Conservation (phyloP, 768 basidiomycete genomes). For the Termitomyces sp. region DNA sequence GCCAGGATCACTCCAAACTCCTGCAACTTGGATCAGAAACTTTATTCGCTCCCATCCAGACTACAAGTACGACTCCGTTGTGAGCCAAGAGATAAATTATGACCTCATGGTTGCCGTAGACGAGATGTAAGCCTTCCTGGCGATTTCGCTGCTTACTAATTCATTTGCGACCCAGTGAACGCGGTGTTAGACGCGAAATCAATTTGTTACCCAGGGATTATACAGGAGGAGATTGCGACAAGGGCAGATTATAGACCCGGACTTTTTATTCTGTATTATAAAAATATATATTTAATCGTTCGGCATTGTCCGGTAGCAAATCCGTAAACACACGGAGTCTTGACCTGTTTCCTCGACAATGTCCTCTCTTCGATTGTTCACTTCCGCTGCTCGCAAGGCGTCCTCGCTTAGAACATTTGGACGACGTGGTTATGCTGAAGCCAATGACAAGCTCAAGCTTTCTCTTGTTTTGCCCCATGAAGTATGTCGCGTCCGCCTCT, state of each 20-base stretch:
- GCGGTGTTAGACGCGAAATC: conserved; percentile 55
- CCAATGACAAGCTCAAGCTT: conserved; percentile 84
- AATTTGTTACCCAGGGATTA: conserved; percentile 63
- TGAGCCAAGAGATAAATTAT: conserved; percentile 88
- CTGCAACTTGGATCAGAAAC: conserved; percentile 89
- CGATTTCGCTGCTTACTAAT: not conserved
- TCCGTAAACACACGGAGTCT: conserved; percentile 39
- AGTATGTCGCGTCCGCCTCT: conserved; percentile 37
- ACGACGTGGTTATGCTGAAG: conserved; percentile 90
- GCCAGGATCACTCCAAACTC: conserved; percentile 73
- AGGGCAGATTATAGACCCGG: conserved; percentile 31
- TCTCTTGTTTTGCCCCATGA: conserved; percentile 94
- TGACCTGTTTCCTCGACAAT: conserved; percentile 35
- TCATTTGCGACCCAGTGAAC: conserved; percentile 41
- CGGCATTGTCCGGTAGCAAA: conserved; percentile 20
- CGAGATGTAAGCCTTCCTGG: conserved; percentile 68
- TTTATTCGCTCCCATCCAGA: conserved; percentile 87
- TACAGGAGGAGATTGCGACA: conserved; percentile 38
- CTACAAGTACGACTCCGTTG: conserved; percentile 93
- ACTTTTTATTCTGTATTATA: not conserved
- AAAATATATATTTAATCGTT: conserved; percentile 2
- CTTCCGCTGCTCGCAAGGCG: conserved; percentile 58
- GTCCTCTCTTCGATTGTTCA: conserved; percentile 71
- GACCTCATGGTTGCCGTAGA: conserved; percentile 88
- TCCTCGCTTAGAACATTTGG: conserved; percentile 42